Conservation (phyloP, 1,284 basidiomycete genomes). For the Marasmius sp. region DNA sequence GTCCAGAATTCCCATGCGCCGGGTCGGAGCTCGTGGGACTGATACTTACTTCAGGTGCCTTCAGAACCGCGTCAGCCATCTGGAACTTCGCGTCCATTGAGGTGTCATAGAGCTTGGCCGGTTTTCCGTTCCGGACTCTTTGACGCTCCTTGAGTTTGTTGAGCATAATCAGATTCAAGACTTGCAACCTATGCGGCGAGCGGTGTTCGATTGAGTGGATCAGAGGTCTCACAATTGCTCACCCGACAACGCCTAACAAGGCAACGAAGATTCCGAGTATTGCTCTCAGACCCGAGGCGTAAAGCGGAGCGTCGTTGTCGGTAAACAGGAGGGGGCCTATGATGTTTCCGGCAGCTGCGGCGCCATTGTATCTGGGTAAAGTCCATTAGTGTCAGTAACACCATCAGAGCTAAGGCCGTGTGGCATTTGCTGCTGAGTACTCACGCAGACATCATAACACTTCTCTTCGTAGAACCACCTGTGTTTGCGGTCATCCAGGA, state of each 20-base stretch:
- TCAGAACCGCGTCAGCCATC: background rate
- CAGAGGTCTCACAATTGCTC: background rate
- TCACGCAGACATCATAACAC: constrained; percentile 8
- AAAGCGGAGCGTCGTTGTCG: constrained; percentile 12
- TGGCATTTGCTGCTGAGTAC: background rate
- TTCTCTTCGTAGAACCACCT: constrained; percentile 18
- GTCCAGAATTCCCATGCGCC: background rate
- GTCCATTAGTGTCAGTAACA: too few species aligned
- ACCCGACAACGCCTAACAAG: constrained; percentile 6
- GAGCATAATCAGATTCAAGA: constrained; percentile 11
- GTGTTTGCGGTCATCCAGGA: constrained; percentile 20
- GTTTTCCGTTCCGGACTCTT: constrained; percentile 14
- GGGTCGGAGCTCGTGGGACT: background rate
- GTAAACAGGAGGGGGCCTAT: constrained; percentile 16
- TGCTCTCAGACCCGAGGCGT: constrained; percentile 11
- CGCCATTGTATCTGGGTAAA: constrained; percentile 11
- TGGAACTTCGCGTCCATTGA: constrained; percentile 15
- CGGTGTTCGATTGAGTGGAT: background rate
- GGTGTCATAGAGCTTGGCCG: constrained; percentile 9
- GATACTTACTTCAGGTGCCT: background rate
- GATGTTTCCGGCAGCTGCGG: constrained; percentile 16
- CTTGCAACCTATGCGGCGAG: constrained; percentile 3
- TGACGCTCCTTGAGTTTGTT: constrained; percentile 10
- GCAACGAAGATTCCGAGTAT: constrained; percentile 14
- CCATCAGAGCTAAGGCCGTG: background rate